Evolutionary conservation across 208 protist species (phyloP), one percentile per base, ranked within the genome.

Genomic region (Trypanosoma congolense): DNA sequence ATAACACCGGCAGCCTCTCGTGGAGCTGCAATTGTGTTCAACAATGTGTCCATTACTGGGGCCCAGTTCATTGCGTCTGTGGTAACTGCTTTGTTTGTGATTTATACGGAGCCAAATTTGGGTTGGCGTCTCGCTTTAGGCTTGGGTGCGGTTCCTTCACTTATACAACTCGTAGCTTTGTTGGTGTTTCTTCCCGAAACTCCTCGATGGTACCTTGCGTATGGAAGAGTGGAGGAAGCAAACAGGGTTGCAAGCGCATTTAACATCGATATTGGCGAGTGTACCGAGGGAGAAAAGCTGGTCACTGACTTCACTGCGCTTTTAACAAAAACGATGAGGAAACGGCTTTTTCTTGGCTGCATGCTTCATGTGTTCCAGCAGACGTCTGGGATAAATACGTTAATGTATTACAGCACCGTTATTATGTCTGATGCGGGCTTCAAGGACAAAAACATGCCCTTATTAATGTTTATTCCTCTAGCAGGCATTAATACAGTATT

Each of bases 361-460:
- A 75, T 68, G 26, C 82, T 96, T 41, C 91, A 96, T 69, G 71
- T 95, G 30, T 75, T 96, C 35, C 91, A 96, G 67, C 91, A 96
- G 69, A 77, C 94, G 41, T 91, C 77, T 22, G 91, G 88, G 18
- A 96, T 95, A 62, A 96, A 96, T 72, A 93, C 89, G 2, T 87
- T 95, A 61, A 95, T 96, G 89, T 96, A 96, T 69, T 96, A 96
- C 77, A 92, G 82, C 59, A 71, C 88, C 14, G 76, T 90, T 30
- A 94, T 96, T 42, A 62, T 96, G 24, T 73, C 82, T 33, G 79
- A 92, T 42, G 79, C 83, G 12, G 87, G 87, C 41, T 92, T 95
- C 54, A 43, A 64, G 1, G 80, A 86, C 26, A 61, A 56, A 30
- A 90, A 73, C 31, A 83, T 81, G 63, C 83, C 87, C 5, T 82